phyloP scores from a whole-genome alignment of 495 filamentous ascomycete species.

The Hypoxylon trugodes region DNA sequence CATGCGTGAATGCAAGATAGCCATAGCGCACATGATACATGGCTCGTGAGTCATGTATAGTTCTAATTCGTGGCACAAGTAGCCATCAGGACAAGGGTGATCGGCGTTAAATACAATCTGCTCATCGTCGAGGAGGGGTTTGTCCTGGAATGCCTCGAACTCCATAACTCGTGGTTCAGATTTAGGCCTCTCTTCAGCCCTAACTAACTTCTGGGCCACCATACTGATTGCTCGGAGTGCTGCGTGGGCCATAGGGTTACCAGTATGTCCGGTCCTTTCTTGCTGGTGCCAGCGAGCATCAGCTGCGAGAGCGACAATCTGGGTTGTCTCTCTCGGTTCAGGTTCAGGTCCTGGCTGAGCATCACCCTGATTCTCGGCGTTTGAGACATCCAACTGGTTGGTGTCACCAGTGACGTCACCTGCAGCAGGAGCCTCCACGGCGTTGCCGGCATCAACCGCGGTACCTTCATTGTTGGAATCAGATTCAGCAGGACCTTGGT shows the following conservation, averaged over 20 bases:
- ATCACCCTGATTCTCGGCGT: constrained; percentile 17
- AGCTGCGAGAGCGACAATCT: constrained; percentile 75
- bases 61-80: constrained; percentile 90
- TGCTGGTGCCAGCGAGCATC: constrained; percentile 75
- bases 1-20: constrained; percentile 89
- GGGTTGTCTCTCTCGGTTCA: constrained; percentile 44
- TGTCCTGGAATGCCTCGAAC: constrained; percentile 58
- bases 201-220: constrained; percentile 75
- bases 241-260: constrained; percentile 83
- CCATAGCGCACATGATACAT: constrained; percentile 96
- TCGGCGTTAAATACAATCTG: constrained; percentile 51
- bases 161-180: constrained; percentile 45
- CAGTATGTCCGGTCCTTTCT: constrained; percentile 54
- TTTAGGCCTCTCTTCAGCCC: constrained; percentile 48
- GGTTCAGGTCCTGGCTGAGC: constrained; percentile 44
- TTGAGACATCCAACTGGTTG: constrained; percentile 23
- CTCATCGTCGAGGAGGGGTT: constrained; percentile 52
- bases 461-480: constrained; percentile 21
- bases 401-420: not conserved
- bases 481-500: constrained; percentile 16
- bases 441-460: not conserved
- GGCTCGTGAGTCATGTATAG: constrained; percentile 94
- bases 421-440: not conserved
- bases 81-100: constrained; percentile 70
- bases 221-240: constrained; percentile 88